These are phyloP conservation scores for Naganishia friedmannii DNA, from an alignment of 768 basidiomycete genomes.

Conservation along the genomic window DNA sequence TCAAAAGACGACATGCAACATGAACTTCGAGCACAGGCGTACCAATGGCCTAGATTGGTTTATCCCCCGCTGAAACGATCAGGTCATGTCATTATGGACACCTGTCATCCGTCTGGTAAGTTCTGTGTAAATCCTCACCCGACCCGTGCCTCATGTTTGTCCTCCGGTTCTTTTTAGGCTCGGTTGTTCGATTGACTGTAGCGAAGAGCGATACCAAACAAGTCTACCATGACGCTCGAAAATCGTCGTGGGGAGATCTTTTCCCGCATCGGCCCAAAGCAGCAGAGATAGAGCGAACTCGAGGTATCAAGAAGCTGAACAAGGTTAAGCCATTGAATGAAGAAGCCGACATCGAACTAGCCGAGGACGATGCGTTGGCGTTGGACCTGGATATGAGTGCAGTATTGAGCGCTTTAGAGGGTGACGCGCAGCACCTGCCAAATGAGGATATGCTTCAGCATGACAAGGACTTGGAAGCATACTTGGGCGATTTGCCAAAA, in stretches of 20 bases:
- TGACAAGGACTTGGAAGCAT: conserved; percentile 3
- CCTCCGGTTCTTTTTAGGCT: conserved; percentile 58
- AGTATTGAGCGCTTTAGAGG: background rate
- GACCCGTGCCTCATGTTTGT: conserved; percentile 24
- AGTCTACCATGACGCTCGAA: conserved; percentile 88
- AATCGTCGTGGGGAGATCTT: conserved; percentile 87
- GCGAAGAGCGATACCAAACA: conserved; percentile 96
- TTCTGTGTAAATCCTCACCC: background rate
- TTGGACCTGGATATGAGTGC: background rate
- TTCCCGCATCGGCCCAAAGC: conserved; percentile 82
- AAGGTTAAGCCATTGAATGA: conserved; percentile 27
- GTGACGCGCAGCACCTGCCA: no score
- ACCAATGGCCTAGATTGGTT: conserved; percentile 83
- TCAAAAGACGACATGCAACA: conserved; percentile 45
- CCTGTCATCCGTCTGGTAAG: conserved; percentile 76
- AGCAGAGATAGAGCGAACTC: conserved; percentile 38
- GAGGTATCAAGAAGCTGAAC: conserved; percentile 44
- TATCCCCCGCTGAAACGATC: conserved; percentile 87
- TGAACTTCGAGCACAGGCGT: conserved; percentile 69
- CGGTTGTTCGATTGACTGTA: conserved; percentile 85
- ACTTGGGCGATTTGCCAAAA: background rate
- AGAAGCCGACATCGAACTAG: background rate
- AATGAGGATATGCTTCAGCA: background rate
- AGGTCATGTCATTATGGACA: conserved; percentile 87
- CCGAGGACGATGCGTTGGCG: background rate